Evolutionary conservation across 495 filamentous ascomycete genomes (phyloP).

Genomic region (Pyrenula aspistea): DNA sequence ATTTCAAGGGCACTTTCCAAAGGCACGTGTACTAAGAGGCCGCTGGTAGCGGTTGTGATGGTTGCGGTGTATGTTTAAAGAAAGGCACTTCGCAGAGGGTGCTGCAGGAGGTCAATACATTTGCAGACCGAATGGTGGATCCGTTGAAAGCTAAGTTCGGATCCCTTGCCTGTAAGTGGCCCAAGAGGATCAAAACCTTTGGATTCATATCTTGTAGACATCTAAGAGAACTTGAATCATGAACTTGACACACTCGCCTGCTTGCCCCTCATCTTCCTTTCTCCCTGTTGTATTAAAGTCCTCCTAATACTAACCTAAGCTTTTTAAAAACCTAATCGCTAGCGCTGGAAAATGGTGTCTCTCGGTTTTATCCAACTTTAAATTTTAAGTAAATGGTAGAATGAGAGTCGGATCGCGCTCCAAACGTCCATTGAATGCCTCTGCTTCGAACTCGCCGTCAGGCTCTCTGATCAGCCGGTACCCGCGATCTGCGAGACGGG

Average conservation of each 20-base stretch:
- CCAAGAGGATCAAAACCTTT: not conserved
- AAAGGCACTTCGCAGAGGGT: not conserved
- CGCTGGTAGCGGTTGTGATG: not conserved
- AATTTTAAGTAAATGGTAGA: not conserved
- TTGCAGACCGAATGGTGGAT: not conserved
- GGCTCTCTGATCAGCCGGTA: not conserved
- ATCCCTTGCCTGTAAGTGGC: not conserved
- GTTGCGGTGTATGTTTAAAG: not conserved
- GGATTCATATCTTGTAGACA: not conserved
- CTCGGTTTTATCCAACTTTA: not conserved
- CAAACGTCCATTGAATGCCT: not conserved
- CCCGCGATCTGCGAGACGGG: not conserved
- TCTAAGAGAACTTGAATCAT: not conserved
- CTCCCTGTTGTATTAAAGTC: not conserved
- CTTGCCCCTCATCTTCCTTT: not conserved
- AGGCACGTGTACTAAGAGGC: no score
- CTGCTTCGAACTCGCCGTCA: not conserved
- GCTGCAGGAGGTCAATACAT: not conserved
- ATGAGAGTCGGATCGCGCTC: not conserved
- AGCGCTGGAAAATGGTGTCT: not conserved
- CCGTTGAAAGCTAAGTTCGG: not conserved
- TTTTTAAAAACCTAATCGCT: not conserved
- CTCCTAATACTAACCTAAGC: not conserved
- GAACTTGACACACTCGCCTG: not conserved
- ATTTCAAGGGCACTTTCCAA: no score